Base-by-base conservation (phyloP, 176 grass and related monocot genomes). In the Pontederia crassipes region DNA sequence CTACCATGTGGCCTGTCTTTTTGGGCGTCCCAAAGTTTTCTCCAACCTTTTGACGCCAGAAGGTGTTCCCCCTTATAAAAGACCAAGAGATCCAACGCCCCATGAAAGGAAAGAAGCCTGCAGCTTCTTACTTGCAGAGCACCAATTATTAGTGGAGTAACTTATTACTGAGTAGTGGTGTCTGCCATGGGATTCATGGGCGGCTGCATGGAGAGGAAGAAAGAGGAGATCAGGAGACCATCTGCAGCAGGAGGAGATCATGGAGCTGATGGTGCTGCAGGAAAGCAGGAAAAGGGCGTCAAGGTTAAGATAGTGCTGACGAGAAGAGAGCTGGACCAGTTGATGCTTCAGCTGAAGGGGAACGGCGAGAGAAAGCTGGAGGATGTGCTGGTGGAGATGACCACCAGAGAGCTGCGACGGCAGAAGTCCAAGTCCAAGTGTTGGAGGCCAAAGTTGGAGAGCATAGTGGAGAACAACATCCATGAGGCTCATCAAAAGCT, bases 341-440 rank as follows among this genome's bases (percentile, higher is more conserved):
- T 74, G 59, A 18, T 74, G 71, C 48, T 64, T 14, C 59, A 64
- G 49, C 8, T 74, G 59, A 64, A 74, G 62, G 48, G 28, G 51
- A 74, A 65, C 8, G 52, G 71, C 18, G 71, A 57, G 51, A 62
- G 46, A 52, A 64, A 14, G 52, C 52, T 74, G 17, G 71, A 74
- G 16, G 71, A 74, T 27, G 71, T 74, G 71, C 28, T 74, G 51
- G 28, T 64, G 59, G 71, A 73, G 71, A 73, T 73, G 71, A n/a
- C 35, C 8, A 57, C 35, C 8, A 57, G 29, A 24, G 53, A 69
- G 53, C 46, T 45, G 66, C 48, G 18, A n/a, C 24, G 32, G 46
- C 59, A 48, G 32, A 63, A n/a, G 46, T 59, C 50, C 20, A 72
- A 35, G 45, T 11, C 9, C 20, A 55, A 47, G 27, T 59, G 60